A percentile compares a stretch with the other conserved stretches of the same genome.
These are phyloP conservation scores for Tremellales sp. DNA, from an alignment of 1,284 basidiomycete species.

Conservation along the genomic window DNA sequence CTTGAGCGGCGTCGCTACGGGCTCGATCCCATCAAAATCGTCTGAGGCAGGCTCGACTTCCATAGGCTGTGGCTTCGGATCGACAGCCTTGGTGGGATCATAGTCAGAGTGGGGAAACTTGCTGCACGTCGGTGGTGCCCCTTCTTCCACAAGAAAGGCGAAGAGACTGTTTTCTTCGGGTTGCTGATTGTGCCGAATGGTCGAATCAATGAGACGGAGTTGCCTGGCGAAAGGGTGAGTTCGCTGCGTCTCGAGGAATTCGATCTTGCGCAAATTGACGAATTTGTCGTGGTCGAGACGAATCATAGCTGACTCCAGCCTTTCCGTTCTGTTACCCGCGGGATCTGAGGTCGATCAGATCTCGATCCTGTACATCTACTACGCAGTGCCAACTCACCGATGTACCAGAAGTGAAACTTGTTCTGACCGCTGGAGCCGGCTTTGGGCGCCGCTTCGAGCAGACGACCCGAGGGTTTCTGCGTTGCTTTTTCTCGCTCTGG, in stretches of 20 bases:
- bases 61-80: background rate
- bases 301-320: slow-evolving; percentile 23
- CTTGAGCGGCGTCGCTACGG: background rate
- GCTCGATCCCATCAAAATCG: background rate
- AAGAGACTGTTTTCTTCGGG: no score
- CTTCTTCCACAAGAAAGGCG: slow-evolving; percentile 41
- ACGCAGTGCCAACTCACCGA: slow-evolving; percentile 28
- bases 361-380: background rate
- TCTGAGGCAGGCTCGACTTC: background rate
- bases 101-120: slow-evolving; percentile 18
- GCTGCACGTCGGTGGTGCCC: slow-evolving; percentile 40
- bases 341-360: slow-evolving; percentile 16
- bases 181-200: slow-evolving; percentile 6
- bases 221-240: slow-evolving; percentile 31
- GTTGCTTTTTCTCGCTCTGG: no score
- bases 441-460: background rate
- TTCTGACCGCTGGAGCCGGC: background rate
- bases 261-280: slow-evolving; percentile 37
- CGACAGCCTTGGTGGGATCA: background rate
- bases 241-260: slow-evolving; percentile 29
- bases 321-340: slow-evolving; percentile 19
- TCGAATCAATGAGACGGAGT: slow-evolving; percentile 30
- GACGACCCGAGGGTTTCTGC: no score
- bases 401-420: slow-evolving; percentile 45
- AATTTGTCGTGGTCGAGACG: slow-evolving; percentile 37